phyloP scores from a whole-genome alignment of 1,284 basidiomycete species.

The Neonothopanus nambi region DNA sequence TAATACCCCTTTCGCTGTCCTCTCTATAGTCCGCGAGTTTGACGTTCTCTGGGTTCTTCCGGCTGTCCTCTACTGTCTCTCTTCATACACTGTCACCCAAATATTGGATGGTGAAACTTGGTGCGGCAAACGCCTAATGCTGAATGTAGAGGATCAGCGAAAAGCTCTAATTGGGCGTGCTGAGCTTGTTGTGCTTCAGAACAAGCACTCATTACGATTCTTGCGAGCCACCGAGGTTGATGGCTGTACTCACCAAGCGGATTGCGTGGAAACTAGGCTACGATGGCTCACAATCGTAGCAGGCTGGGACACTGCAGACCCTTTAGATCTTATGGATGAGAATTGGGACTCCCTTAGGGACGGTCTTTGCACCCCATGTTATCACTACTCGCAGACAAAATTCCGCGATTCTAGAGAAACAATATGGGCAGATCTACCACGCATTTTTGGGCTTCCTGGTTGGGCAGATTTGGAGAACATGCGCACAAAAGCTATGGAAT shows the following conservation, averaged over 20 bases:
- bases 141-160: background rate
- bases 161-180: conserved; percentile 4
- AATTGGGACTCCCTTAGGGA: conserved; percentile 10
- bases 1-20: conserved; percentile 18
- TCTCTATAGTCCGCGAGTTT: conserved; percentile 21
- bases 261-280: background rate
- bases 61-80: conserved; percentile 21
- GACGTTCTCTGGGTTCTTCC: conserved; percentile 21
- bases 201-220: background rate
- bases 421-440: conserved; percentile 31
- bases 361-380: conserved; percentile 19
- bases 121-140: background rate
- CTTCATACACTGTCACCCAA: conserved; percentile 20
- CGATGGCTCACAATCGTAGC: conserved; percentile 4
- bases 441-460: conserved; percentile 25
- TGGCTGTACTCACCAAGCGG: background rate
- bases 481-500: conserved; percentile 10
- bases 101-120: conserved; percentile 15
- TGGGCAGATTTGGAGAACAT: conserved; percentile 30
- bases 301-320: conserved; percentile 6
- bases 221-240: background rate
- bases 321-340: conserved; percentile 4
- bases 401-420: conserved; percentile 21
- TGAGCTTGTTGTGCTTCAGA: conserved; percentile 7
- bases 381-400: conserved; percentile 15